Conservation (phyloP, 2,329 filamentous ascomycete species). For the Claviceps africana region DNA sequence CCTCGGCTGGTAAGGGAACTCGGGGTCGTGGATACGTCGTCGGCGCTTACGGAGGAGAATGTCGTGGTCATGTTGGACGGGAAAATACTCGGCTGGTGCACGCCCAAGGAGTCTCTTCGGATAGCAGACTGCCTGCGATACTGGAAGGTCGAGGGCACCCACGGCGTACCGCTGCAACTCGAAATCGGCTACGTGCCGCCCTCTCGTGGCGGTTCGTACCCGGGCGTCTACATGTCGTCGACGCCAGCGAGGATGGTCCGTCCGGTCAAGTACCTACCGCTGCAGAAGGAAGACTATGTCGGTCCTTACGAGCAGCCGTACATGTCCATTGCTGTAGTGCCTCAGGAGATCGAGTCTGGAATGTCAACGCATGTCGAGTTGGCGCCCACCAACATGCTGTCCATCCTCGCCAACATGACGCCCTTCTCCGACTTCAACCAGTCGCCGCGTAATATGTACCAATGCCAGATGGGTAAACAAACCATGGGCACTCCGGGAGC, state of each 20-base stretch:
- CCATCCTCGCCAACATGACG: conserved; percentile 95
- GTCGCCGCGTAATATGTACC: conserved; percentile 97
- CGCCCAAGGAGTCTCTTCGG: conserved; percentile 64
- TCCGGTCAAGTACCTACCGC: conserved; percentile 80
- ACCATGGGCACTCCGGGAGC: conserved; percentile 95
- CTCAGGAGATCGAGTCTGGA: conserved; percentile 74
- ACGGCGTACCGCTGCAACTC: conserved; percentile 66
- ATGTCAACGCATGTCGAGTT: conserved; percentile 89
- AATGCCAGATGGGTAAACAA: conserved; percentile 99
- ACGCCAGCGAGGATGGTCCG: conserved; percentile 75
- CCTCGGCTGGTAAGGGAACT: conserved; percentile 63
- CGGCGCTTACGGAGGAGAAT: conserved; percentile 67
- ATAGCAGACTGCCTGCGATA: conserved; percentile 80
- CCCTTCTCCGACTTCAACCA: conserved; percentile 99
- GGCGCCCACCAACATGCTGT: conserved; percentile 90
- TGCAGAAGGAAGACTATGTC: conserved; percentile 75
- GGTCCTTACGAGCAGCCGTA: conserved; percentile 93
- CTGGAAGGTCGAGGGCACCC: conserved; percentile 86
- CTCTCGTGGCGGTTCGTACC: conserved; percentile 85
- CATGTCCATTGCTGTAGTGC: conserved; percentile 93
- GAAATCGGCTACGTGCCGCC: conserved; percentile 87
- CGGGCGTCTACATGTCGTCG: conserved; percentile 87
- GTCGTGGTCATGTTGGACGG: conserved; percentile 87
- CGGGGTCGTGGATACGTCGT: conserved; percentile 62
- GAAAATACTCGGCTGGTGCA: conserved; percentile 78